These are phyloP conservation scores for Coniosporium apollinis DNA, from an alignment of 495 filamentous ascomycete genomes.

Conservation along the genomic window DNA sequence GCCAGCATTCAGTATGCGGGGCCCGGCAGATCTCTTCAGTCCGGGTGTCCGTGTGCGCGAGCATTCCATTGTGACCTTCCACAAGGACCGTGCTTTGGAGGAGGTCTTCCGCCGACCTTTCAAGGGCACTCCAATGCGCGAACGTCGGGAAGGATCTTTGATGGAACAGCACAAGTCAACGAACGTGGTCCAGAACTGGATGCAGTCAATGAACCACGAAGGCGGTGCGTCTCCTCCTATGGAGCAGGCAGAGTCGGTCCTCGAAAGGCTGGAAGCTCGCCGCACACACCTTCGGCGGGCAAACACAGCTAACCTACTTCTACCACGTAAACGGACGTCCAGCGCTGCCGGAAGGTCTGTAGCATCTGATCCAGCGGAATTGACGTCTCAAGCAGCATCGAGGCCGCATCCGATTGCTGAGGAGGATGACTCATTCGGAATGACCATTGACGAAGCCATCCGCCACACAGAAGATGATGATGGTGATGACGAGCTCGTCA, in stretches of 20 bases:
- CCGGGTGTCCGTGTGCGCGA: slow-evolving; percentile 51
- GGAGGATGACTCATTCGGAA: slow-evolving; percentile 19
- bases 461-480: slow-evolving; percentile 55
- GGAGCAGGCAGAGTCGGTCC: slow-evolving; percentile 40
- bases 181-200: slow-evolving; percentile 70
- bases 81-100: slow-evolving; percentile 80
- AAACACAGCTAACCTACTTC: slow-evolving; percentile 8
- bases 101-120: slow-evolving; percentile 68
- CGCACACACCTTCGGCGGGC: slow-evolving; percentile 23
- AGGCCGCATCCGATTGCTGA: slow-evolving; percentile 16
- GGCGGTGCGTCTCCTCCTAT: slow-evolving; percentile 45
- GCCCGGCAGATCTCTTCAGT: slow-evolving; percentile 43
- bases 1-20: slow-evolving; percentile 22
- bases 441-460: slow-evolving; percentile 25
- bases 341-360: too few species aligned
- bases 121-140: slow-evolving; percentile 25
- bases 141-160: too few species aligned
- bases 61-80: slow-evolving; percentile 65
- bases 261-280: slow-evolving; percentile 39
- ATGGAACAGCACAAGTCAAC: slow-evolving; percentile 42
- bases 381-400: slow-evolving; percentile 9
- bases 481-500: slow-evolving; percentile 80
- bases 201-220: slow-evolving; percentile 53
- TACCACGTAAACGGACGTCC: too few species aligned
- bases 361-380: slow-evolving; percentile 4